These are phyloP conservation scores for Microcyclospora tardicrescens DNA, from an alignment of 2,329 filamentous ascomycete genomes.

Conservation along the genomic window DNA sequence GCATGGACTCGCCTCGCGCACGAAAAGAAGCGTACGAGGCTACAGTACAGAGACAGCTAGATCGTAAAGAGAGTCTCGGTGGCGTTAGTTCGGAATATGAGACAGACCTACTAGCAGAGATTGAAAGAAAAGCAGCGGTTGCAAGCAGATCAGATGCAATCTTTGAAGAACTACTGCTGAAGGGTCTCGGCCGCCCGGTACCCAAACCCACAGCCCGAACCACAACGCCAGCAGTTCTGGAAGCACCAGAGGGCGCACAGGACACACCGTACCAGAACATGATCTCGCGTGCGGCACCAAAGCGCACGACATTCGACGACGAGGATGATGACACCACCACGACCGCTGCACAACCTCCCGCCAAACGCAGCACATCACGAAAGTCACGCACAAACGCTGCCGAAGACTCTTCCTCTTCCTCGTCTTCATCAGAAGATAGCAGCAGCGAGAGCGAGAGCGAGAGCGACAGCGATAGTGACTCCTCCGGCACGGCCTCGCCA, in stretches of 20 bases:
- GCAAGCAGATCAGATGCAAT: slow-evolving; percentile 13
- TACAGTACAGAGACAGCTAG: slow-evolving; percentile 23
- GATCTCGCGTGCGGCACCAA: slow-evolving; percentile 1
- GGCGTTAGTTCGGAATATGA: slow-evolving; percentile 22
- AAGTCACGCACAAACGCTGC: slow-evolving; percentile 20
- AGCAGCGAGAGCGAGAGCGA: slow-evolving; percentile 5
- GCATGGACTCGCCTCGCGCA: slow-evolving; percentile 24
- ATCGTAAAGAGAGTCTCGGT: slow-evolving; percentile 8
- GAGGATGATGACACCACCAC: neutral
- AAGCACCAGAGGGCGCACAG: slow-evolving; percentile 8
- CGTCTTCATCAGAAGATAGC: slow-evolving; percentile 5
- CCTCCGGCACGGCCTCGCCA: slow-evolving; percentile 1
- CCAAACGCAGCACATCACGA: slow-evolving; percentile 11
- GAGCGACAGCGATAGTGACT: slow-evolving; percentile 6
- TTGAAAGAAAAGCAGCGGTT: slow-evolving; percentile 20
- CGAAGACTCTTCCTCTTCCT: slow-evolving; percentile 8
- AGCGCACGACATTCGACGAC: neutral
- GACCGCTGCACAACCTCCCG: slow-evolving; percentile 3
- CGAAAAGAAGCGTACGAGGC: slow-evolving; percentile 25
- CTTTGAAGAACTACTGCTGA: slow-evolving; percentile 8
- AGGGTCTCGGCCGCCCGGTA: slow-evolving; percentile 3
- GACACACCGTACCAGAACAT: neutral
- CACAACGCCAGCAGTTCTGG: neutral
- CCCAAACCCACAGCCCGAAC: neutral
- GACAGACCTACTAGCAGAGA: slow-evolving; percentile 22